Conservation (phyloP, 2,329 filamentous ascomycete species). For the Phialophora macrospora region DNA sequence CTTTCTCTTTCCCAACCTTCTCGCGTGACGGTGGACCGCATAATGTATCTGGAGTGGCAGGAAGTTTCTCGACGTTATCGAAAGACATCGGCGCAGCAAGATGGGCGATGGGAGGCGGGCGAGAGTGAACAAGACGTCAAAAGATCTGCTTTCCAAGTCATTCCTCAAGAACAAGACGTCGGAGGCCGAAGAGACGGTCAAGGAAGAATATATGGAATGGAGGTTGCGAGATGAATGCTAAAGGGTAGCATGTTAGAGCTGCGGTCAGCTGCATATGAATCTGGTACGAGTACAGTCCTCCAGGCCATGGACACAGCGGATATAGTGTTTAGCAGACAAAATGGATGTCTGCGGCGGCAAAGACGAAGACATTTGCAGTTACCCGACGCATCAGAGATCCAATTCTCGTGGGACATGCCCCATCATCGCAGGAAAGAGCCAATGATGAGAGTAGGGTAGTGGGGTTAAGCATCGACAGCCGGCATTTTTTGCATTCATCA, state of each 20-base stretch:
- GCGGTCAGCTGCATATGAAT: slow-evolving; percentile 25
- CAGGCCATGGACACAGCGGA: slow-evolving; percentile 7
- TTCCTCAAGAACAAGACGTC: slow-evolving; percentile 16
- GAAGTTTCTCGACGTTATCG: slow-evolving; percentile 25
- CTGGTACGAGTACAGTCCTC: background rate
- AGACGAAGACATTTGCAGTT: slow-evolving; percentile 17
- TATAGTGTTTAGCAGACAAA: slow-evolving; percentile 8
- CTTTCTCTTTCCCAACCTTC: slow-evolving; percentile 18
- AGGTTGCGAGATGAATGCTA: slow-evolving; percentile 4
- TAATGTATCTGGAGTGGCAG: slow-evolving; percentile 14
- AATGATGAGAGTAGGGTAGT: slow-evolving; percentile 19
- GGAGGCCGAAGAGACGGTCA: background rate
- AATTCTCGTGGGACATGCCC: slow-evolving; percentile 6
- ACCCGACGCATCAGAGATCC: slow-evolving; percentile 12
- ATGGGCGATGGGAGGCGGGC: background rate
- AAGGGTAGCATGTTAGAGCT: slow-evolving; percentile 6
- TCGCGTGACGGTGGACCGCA: slow-evolving; percentile 9
- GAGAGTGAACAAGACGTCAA: slow-evolving; percentile 6
- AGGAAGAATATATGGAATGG: slow-evolving; percentile 8
- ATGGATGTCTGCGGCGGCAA: slow-evolving; percentile 13
- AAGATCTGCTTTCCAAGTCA: slow-evolving; percentile 24
- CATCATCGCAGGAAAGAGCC: slow-evolving; percentile 10
- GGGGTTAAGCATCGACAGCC: slow-evolving; percentile 22
- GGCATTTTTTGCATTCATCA: background rate
- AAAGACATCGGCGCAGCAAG: slow-evolving; percentile 18